These are phyloP conservation scores for Ophiocordyceps camponoti-rufipedis DNA, from an alignment of 2,329 filamentous ascomycete genomes.

Conservation along the genomic window DNA sequence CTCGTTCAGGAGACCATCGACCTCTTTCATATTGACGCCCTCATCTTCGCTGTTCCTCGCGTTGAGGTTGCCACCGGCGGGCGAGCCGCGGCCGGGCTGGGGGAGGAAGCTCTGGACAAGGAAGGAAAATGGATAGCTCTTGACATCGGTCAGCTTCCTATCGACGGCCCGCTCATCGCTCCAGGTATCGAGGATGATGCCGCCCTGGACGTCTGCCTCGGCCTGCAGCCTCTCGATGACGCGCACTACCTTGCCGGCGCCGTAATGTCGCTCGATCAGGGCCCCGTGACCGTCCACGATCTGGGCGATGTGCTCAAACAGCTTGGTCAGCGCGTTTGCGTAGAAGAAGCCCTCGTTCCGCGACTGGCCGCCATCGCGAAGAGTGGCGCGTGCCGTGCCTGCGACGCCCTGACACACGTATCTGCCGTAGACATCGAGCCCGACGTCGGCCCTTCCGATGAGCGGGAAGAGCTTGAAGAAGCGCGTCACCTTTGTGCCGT, in stretches of 20 bases:
- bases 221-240: conserved; percentile 87
- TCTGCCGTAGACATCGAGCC: conserved; percentile 82
- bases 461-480: conserved; percentile 98
- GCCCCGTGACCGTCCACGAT: conserved; percentile 86
- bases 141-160: conserved; percentile 80
- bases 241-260: conserved; percentile 76
- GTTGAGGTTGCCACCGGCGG: conserved; percentile 41
- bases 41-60: conserved; percentile 65
- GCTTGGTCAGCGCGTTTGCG: conserved; percentile 69
- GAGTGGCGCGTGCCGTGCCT: conserved; percentile 58
- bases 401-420: conserved; percentile 96
- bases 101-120: conserved; percentile 85
- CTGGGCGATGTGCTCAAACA: conserved; percentile 95
- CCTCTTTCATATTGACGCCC: conserved; percentile 87
- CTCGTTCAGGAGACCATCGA: conserved; percentile 75
- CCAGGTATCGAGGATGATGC: conserved; percentile 92
- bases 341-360: conserved; percentile 74
- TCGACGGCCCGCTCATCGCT: conserved; percentile 74
- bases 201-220: conserved; percentile 90
- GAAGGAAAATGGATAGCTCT: conserved; percentile 95
- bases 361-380: conserved; percentile 43
- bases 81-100: conserved; percentile 51
- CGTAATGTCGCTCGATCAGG: conserved; percentile 88
- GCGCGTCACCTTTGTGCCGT: conserved; percentile 74
- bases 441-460: conserved; percentile 75